Evolutionary conservation across 371 early-diverging fungal genomes (phyloP), one percentile per base, ranked within the genome.

Genomic region (Mortierella sp.): DNA sequence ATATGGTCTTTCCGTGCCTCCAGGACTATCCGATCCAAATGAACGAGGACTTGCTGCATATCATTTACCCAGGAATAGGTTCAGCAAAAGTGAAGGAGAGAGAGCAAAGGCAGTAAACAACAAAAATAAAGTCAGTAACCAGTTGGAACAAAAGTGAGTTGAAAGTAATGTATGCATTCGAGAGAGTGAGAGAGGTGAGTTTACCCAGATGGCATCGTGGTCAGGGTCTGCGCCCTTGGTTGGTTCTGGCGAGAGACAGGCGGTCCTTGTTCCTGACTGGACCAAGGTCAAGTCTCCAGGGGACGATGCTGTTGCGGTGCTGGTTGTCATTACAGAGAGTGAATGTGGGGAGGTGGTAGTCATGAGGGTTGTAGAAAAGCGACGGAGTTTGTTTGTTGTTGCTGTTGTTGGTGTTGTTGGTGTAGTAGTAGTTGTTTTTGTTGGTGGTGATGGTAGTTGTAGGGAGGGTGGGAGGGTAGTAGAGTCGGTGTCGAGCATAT

Each of bases 141-240:
- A 52, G 34, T 7, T 7, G 7, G 34, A 69, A 61, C 44, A 31
- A 40, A 41, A 3, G 47, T 24, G 37, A 24, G 44, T 13, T 22
- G n/a, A n/a, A n/a, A n/a, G n/a, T n/a, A n/a, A n/a, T n/a, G n/a
- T n/a, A n/a, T n/a, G n/a, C n/a, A n/a, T n/a, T n/a, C n/a, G n/a
- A n/a, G n/a, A n/a, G n/a, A n/a, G n/a, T n/a, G n/a, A n/a, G n/a
- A n/a, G n/a, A n/a, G n/a, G n/a, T 39, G 53, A 14, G n/a, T 67
- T 7, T 75, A 80, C 74, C 72, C 72, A 80, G 66, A 75, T 73
- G n/a, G 73, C 64, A 34, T 80, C 81, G 31, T 73, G 73, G 55
- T 73, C 81, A 37, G 52, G 26, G 26, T 80, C 81, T 37, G 44
- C 43, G n/a, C 66, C 64, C 22, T 73, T 78, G n/a, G 24, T 64